Percentiles rank a stretch among this genome's conserved stretches.
Evolutionary conservation across 768 basidiomycete genomes (phyloP).

Genomic region (Hericium erinaceus): DNA sequence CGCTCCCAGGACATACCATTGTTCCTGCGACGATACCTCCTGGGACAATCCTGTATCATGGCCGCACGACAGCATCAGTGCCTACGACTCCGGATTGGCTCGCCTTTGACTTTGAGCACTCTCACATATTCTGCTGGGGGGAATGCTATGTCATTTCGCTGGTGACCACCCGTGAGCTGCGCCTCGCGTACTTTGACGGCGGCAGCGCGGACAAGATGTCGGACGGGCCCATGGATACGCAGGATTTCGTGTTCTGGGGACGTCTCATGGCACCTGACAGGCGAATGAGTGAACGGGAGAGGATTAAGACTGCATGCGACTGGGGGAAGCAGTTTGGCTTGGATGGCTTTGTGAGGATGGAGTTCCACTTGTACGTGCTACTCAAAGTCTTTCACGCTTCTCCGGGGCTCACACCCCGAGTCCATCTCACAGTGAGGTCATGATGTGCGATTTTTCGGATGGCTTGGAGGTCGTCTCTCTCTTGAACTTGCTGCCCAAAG

Average conservation of each 20-base stretch:
- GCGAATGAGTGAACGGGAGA: slow-evolving; percentile 21
- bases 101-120: slow-evolving; percentile 27
- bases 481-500: neutral
- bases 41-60: slow-evolving; percentile 31
- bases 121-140: slow-evolving; percentile 27
- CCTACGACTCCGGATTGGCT: slow-evolving; percentile 26
- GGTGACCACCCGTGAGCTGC: slow-evolving; percentile 19
- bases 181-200: slow-evolving; percentile 25
- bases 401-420: slow-evolving; percentile 18
- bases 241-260: neutral
- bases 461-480: slow-evolving; percentile 7
- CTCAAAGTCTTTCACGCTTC: neutral
- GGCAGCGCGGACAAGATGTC: slow-evolving; percentile 20
- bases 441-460: slow-evolving; percentile 9
- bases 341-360: slow-evolving; percentile 39
- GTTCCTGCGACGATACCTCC: slow-evolving; percentile 25
- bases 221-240: neutral
- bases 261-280: neutral
- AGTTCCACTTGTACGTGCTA: slow-evolving; percentile 3
- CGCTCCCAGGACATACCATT: slow-evolving; percentile 16
- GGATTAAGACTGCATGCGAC: slow-evolving; percentile 31
- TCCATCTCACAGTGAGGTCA: slow-evolving; percentile 4
- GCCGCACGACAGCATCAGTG: slow-evolving; percentile 10
- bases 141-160: slow-evolving; percentile 5
- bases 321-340: slow-evolving; percentile 33